Evolutionary conservation across 306 rosid species (phyloP), one percentile per base, ranked within the genome.

Genomic region (Cicer yamashitae): DNA sequence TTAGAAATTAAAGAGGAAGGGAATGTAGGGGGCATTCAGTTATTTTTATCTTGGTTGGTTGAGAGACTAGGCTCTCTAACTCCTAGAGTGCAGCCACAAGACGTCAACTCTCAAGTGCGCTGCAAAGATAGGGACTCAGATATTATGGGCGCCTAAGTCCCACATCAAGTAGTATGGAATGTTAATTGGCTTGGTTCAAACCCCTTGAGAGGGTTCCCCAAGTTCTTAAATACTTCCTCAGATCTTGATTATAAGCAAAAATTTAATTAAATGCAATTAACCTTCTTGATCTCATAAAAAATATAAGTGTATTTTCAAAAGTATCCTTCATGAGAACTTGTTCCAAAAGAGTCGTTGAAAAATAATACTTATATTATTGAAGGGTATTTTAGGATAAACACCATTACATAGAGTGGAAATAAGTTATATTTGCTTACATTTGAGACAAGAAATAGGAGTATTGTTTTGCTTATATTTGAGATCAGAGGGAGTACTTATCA

Each of bases 21-120:
- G 10, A 34, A 60, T 34, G 66, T 34, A 34, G 44, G 44, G 17
- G 8, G 7, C 18, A 60, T 60, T 60, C 6, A 6, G 45, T 34
- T 60, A 6, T 60, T 38, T 13, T 17, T 60, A 34, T 34, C 10
- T 59, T 59, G 40, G 40, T 59, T 30, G 17, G 65, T 60, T 60
- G 5, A 60, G 66, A 60, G 66, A 60, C 66, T 34, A 60, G 66
- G 10, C 10, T 60, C 17, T 59, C 66, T 60, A 60, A 60, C 18
- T 60, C 66, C 44, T 12, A 34, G 20, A 60, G 10, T 30, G 43
- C 66, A 34, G 8, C 44, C 13, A 1, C 66, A 60, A 10, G 18
- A 34, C 10, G 45, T 34, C 3, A 41, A 59, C 65, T 59, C 17
- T 30, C 41, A 59, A 14, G 65, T 15, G 15, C 10, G 2, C 9